Evolutionary conservation across 441 rosid species (phyloP), one percentile per base, ranked within the genome.

Genomic region (Biscutella auriculata): DNA sequence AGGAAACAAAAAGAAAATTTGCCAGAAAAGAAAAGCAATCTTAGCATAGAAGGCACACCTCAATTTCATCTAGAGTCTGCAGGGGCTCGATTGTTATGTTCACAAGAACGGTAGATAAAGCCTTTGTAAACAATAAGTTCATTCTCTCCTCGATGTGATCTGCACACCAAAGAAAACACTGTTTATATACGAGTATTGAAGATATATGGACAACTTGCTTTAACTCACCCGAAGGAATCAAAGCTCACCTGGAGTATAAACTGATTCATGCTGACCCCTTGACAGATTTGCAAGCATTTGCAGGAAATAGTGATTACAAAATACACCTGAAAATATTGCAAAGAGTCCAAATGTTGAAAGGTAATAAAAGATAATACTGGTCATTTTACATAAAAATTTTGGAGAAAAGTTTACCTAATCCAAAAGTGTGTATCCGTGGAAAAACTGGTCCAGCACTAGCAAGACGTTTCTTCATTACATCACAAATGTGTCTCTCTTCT

Each of bases 241-340:
- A 53, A 47, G 8, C 16, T 61, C 27, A 68, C 72, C 63, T 55
- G 67, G 55, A 60, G 58, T 83, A 61, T 57, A 72, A 28, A 92
- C 94, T 47, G 87, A 83, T 68, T 77, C 89, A 53, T 78, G 75
- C 19, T 82, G 77, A 19, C 99, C 99, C 57, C 80, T 75, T 68
- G 94, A 74, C 45, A 84, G 57, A 48, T 55, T 76, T 13, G 97
- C 81, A 73, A 90, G 94, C 85, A 72, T 82, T 63, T 65, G 81
- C 42, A 94, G 76, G 81, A 94, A 94, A 79, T 90, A 68, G 63
- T 94, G 97, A 77, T 94, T 94, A 70, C 99, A 90, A 73, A 74
- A 90, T 51, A 82, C 49, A 73, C 98, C 98, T 92, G 87, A 35
- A 26, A 66, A 68, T 23, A 40, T 58, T 51, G 40, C 12, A 35